Conservation (phyloP, 768 basidiomycete species). For the Cyathus striatus region DNA sequence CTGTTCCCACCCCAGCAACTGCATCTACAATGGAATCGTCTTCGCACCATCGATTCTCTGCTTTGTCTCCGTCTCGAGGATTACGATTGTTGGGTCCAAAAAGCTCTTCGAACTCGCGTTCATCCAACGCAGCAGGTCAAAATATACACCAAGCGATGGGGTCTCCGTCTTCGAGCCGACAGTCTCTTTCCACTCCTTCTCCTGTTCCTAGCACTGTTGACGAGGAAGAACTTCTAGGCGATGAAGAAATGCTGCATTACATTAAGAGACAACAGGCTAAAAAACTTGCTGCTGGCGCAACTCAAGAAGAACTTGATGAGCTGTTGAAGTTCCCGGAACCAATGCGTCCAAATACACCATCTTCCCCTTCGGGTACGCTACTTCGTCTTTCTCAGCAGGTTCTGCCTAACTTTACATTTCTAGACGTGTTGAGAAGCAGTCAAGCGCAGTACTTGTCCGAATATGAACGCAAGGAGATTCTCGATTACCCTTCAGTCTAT, state of each 20-base stretch:
- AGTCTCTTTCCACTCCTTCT: conserved; percentile 80
- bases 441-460: conserved; percentile 74
- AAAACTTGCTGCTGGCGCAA: conserved; percentile 77
- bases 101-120: conserved; percentile 54
- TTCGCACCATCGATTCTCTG: conserved; percentile 66
- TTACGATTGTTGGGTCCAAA: conserved; percentile 81
- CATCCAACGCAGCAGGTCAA: conserved; percentile 47
- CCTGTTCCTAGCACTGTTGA: conserved; percentile 74
- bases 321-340: conserved; percentile 93
- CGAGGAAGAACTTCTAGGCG: conserved; percentile 84
- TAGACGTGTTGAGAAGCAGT: conserved; percentile 62
- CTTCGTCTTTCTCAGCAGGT: conserved; percentile 1
- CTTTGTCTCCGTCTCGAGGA: conserved; percentile 80
- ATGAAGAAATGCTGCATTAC: conserved; percentile 97
- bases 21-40: conserved; percentile 36
- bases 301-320: conserved; percentile 83
- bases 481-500: conserved; percentile 82
- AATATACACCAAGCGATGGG: conserved; percentile 46
- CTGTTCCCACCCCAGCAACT: conserved; percentile 47
- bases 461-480: conserved; percentile 87
- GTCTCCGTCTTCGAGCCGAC: conserved; percentile 67
- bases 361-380: conserved; percentile 68
- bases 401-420: conserved; percentile 2
- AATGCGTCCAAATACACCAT: conserved; percentile 57
- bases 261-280: conserved; percentile 87